Base-by-base conservation (phyloP, 192 early-diverging fungal genomes). In the Chytriomyces sp. region DNA sequence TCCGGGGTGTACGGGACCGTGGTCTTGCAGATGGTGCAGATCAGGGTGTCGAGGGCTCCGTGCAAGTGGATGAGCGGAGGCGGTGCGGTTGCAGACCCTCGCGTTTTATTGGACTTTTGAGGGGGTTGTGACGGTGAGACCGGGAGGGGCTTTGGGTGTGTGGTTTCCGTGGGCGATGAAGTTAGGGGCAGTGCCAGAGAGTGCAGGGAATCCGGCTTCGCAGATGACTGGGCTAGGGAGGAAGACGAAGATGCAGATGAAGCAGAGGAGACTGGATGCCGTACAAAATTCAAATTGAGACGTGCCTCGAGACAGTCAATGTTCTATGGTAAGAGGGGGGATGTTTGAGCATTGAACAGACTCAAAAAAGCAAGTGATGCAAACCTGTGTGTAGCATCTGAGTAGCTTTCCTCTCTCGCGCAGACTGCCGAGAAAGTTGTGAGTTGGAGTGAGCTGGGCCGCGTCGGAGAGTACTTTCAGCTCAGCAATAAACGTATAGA, bases 271-370 rank as follows among this genome's bases (percentile, higher is more conserved):
- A 12, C 12, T 6, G 41, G 8, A 39, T 36, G 8, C 38, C n/a
- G 28, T 39, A 14, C 38, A 17, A 41, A 31, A 5, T 36, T 8
- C 67, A 93, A 64, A 17, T 90, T 88, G 3, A 92, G 81, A 17
- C 86, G 83, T 54, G 87, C 85, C 74, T 99, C 96, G 12, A 99
- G 81, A 71, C 92, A 90, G 71, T 99, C 97, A 66, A 98, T 98
- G 78, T 99, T 99, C 68, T 84, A 25, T 26, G 14, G 22, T n/a
- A n/a, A n/a, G n/a, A n/a, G n/a, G n/a, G n/a, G n/a, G n/a, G n/a
- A n/a, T n/a, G n/a, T n/a, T n/a, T n/a, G n/a, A n/a, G n/a, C 3
- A 17, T 0, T 32, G 5, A n/a, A 58, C 19, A 30, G 25, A 31
- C 40, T 52, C n/a, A 66, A 52, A 66, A 52, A 65, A 67, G 22